Evolutionary conservation across 768 basidiomycete genomes (phyloP).

Genomic region (Phylloporus sp.): DNA sequence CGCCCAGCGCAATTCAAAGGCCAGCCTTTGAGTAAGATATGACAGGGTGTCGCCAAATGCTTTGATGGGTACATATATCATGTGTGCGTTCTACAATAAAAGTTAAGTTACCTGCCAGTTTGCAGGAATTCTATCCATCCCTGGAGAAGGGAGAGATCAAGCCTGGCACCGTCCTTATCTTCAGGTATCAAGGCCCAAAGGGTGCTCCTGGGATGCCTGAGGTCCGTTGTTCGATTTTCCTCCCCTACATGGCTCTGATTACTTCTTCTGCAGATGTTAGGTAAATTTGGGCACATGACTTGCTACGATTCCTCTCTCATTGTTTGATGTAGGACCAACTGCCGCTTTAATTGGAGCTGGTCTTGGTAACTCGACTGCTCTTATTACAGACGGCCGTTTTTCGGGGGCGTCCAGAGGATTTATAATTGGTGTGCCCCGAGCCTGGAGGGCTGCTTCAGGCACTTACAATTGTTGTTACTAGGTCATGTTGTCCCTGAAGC

Average conservation of each 20-base stretch:
- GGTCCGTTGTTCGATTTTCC: slow-evolving; percentile 29
- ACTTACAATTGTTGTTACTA: slow-evolving; percentile 34
- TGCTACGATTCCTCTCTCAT: neutral
- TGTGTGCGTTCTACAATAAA: neutral
- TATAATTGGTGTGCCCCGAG: slow-evolving; percentile 43
- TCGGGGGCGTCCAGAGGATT: slow-evolving; percentile 75
- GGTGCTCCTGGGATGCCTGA: slow-evolving; percentile 94
- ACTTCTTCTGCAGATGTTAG: slow-evolving; percentile 39
- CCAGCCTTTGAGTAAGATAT: slow-evolving; percentile 1
- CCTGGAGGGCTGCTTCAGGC: slow-evolving; percentile 23
- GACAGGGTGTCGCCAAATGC: slow-evolving; percentile 69
- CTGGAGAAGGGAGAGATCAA: slow-evolving; percentile 73
- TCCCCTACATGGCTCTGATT: neutral
- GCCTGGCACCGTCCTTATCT: slow-evolving; percentile 70
- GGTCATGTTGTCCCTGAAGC: slow-evolving; percentile 68
- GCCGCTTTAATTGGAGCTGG: slow-evolving; percentile 84
- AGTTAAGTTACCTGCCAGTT: slow-evolving; percentile 33
- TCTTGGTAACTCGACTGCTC: slow-evolving; percentile 68
- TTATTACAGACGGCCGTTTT: slow-evolving; percentile 89
- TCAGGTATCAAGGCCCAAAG: slow-evolving; percentile 87
- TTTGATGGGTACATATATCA: slow-evolving; percentile 57
- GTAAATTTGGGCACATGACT: slow-evolving; percentile 20
- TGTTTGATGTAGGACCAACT: slow-evolving; percentile 56
- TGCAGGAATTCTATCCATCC: slow-evolving; percentile 69
- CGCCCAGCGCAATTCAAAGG: neutral